Evolutionary conservation across 192 early-diverging fungal species (phyloP), one percentile per base, ranked within the genome.

Genomic region (Coemansia sp.): DNA sequence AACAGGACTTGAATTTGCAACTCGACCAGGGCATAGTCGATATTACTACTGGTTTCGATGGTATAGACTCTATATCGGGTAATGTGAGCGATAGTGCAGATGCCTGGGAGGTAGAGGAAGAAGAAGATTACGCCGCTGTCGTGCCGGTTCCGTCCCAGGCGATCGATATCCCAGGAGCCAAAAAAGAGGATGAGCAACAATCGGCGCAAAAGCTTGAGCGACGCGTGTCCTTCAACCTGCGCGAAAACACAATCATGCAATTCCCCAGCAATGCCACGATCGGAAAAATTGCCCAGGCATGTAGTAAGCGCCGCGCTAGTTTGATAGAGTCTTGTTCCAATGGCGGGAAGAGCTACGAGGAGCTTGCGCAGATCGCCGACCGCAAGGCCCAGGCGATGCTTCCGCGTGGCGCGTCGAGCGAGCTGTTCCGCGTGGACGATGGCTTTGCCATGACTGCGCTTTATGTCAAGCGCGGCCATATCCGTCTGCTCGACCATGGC

Each of bases 161-260:
- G 19, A 73, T 73, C 53, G 50, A 57, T 33, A 76, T 73, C 63
- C 70, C 78, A 31, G 33, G 40, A n/a, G 8, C n/a, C 39, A 44
- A 64, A 40, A 69, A 40, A 3, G 19, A 36, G 35, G 54, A 4
- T 29, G 51, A 57, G 54, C 29, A 57, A 16, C 54, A 57, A 14
- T 33, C 54, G 16, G 54, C 17, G 31, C 13, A 14, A 34, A 72
- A 63, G 64, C 61, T 68, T 14, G 46, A 69, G 34, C 80, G 80
- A 60, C 80, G 75, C 46, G 80, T 83, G 35, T 83, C 80, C 35
- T 83, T 83, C 64, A 83, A 83, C 68, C 41, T 83, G 60, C 44
- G 59, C 35, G 66, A 77, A 13, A 83, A 77, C 80, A 77, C 69
- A 46, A 64, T 74, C 16, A 63, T 71, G 66, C 72, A 74, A 51